These are phyloP conservation scores for Pyrus hybrid DNA, from an alignment of 331 rosid species.

Conservation along the genomic window DNA sequence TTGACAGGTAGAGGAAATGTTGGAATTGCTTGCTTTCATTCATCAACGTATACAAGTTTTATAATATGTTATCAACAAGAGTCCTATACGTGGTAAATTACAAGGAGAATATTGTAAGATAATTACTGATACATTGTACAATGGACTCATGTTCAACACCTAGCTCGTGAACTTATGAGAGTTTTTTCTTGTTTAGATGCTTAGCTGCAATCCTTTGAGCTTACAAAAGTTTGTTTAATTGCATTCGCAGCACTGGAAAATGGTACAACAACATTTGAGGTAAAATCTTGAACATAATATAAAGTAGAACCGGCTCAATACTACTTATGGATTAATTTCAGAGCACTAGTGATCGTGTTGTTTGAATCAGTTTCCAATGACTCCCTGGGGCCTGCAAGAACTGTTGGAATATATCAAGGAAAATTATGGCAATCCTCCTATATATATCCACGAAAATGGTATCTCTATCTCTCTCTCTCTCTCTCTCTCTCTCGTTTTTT, in stretches of 20 bases:
- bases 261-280: constrained; percentile 2
- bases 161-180: background rate
- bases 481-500: too few relatives aligned
- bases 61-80: too few relatives aligned
- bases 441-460: constrained; percentile 67
- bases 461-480: constrained; percentile 6
- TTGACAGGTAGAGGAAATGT: too few relatives aligned
- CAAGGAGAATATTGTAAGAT: too few relatives aligned
- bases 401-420: constrained; percentile 37
- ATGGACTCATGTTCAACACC: too few relatives aligned
- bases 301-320: background rate
- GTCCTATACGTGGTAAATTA: too few relatives aligned
- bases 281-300: background rate
- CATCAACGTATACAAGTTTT: too few relatives aligned
- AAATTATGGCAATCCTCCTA: constrained; percentile 39
- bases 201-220: background rate
- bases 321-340: background rate
- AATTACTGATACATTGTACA: too few relatives aligned
- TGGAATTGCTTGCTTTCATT: too few relatives aligned
- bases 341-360: background rate
- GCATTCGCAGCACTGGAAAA: background rate
- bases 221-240: background rate
- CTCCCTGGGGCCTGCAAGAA: constrained; percentile 28
- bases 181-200: background rate
- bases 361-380: constrained; percentile 27